Percentiles rank a stretch among this genome's conserved stretches.
These are phyloP conservation scores for Sphagnurus paluster DNA, from an alignment of 1,284 basidiomycete genomes.

Conservation along the genomic window DNA sequence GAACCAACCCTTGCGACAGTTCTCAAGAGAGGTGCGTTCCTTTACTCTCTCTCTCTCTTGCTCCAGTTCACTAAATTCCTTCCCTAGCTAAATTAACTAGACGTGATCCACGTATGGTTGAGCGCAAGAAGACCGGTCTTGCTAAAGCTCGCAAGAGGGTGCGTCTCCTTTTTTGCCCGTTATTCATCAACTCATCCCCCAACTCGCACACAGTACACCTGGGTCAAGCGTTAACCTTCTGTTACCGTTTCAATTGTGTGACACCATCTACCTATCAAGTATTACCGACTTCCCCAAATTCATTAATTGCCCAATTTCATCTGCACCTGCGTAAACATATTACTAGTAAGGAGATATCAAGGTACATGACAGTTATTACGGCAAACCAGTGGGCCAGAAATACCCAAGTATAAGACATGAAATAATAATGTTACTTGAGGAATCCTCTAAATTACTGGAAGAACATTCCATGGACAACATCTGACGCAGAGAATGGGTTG, in stretches of 20 bases:
- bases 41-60: constrained; percentile 1
- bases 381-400: constrained; percentile 8
- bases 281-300: background rate
- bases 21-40: constrained; percentile 67
- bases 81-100: constrained; percentile 78
- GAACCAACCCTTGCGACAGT: constrained; percentile 65
- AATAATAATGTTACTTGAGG: constrained; percentile 21
- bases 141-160: constrained; percentile 92
- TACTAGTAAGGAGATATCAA: background rate
- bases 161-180: constrained; percentile 38
- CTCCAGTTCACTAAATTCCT: constrained; percentile 7
- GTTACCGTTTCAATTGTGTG: background rate
- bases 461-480: constrained; percentile 79
- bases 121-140: constrained; percentile 94
- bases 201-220: constrained; percentile 63
- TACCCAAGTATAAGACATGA: constrained; percentile 14
- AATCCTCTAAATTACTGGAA: constrained; percentile 58
- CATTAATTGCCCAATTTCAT: background rate
- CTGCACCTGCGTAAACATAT: background rate
- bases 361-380: constrained; percentile 5
- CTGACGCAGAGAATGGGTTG: constrained; percentile 81
- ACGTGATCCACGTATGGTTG: constrained; percentile 96
- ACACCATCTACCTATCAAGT: background rate
- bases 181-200: constrained; percentile 10
- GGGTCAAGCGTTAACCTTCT: constrained; percentile 79